Evolutionary conservation across 169 alveolate species (phyloP).

Genomic region (Cryptosporidium meleagridis): DNA sequence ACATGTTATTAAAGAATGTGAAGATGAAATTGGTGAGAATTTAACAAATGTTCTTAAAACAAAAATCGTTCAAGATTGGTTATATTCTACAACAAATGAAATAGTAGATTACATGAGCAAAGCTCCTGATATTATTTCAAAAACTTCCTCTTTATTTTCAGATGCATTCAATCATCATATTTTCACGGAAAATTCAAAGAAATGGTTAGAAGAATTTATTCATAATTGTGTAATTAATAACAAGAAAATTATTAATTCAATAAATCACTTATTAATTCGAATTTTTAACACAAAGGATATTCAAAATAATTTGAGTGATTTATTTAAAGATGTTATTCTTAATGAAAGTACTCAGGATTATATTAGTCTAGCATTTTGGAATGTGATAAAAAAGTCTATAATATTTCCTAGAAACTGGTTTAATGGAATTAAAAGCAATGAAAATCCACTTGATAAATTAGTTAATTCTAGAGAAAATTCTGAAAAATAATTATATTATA

Average conservation of each 20-base stretch:
- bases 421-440: slow-evolving; percentile 14
- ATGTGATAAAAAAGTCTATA: slow-evolving; percentile 30
- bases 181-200: slow-evolving; percentile 54
- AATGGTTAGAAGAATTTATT: slow-evolving; percentile 52
- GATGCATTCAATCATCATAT: slow-evolving; percentile 58
- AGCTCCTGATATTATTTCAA: slow-evolving; percentile 48
- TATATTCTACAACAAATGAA: slow-evolving; percentile 58
- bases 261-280: slow-evolving; percentile 7
- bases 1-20: not conserved
- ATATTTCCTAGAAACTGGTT: slow-evolving; percentile 57
- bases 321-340: slow-evolving; percentile 1
- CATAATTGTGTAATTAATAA: slow-evolving; percentile 19
- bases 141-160: slow-evolving; percentile 57
- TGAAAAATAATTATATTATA: not conserved
- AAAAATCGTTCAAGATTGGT: slow-evolving; percentile 57
- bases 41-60: slow-evolving; percentile 31
- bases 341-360: slow-evolving; percentile 50
- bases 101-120: slow-evolving; percentile 54
- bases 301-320: slow-evolving; percentile 28
- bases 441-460: not conserved
- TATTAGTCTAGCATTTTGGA: slow-evolving; percentile 55
- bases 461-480: not conserved
- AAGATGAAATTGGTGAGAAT: slow-evolving; percentile 21
- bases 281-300: slow-evolving; percentile 45
- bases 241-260: slow-evolving; percentile 4